Conservation (phyloP, 2,329 filamentous ascomycete genomes). For the Madurella fahalii region DNA sequence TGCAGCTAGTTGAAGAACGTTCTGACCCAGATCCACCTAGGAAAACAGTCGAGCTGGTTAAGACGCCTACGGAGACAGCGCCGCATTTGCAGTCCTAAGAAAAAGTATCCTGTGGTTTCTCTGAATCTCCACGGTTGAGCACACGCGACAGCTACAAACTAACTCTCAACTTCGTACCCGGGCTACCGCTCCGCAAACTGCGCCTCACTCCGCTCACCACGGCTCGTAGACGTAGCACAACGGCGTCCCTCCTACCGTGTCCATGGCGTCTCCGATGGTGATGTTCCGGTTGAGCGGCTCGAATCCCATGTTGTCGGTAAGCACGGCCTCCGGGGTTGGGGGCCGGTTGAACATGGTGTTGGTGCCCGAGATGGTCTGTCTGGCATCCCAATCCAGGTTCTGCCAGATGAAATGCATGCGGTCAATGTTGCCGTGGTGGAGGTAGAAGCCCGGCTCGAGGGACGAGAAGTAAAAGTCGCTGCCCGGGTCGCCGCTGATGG, state of each 20-base stretch:
- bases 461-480: conserved; percentile 42
- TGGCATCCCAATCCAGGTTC: conserved; percentile 39
- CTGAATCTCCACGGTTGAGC: no score
- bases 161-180: no score
- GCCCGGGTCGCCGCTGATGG: conserved; percentile 44
- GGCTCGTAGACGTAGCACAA: conserved; percentile 42
- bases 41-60: no score
- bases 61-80: no score
- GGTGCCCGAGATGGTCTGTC: conserved; percentile 24
- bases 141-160: no score
- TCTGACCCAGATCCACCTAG: no score
- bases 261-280: conserved; percentile 30
- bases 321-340: not conserved
- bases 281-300: not conserved
- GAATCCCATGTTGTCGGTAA: not conserved
- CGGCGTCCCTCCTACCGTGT: conserved; percentile 36
- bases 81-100: no score
- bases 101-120: no score
- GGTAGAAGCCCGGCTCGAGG: conserved; percentile 43
- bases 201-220: conserved; percentile 10
- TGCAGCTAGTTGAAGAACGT: no score
- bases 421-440: conserved; percentile 45
- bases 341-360: not conserved
- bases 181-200: no score
- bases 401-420: conserved; percentile 48